Evolutionary conservation across 1,284 basidiomycete species (phyloP), one percentile per base, ranked within the genome.

Genomic region (Mycena sp.): DNA sequence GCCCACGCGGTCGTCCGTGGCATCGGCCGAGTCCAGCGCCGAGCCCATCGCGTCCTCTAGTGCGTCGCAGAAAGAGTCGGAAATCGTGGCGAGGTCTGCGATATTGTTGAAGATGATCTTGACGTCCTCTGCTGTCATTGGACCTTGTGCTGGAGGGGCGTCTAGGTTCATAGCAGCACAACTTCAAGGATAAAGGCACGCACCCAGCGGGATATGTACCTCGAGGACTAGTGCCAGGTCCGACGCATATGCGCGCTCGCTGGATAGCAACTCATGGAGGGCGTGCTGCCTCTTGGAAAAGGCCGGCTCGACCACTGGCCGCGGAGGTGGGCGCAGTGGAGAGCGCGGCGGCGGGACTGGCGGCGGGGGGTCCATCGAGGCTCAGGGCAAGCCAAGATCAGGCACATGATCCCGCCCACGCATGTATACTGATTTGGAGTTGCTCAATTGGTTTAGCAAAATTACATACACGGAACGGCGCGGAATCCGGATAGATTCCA

Each of bases 211-310:
- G 46, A 95, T 87, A 74, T 96, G 94, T 28, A 96, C 86, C 69
- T 95, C 92, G 48, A 91, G 84, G 56, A 98, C 87, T 51, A 98
- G 82, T 3, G 90, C 90, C 21, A 98, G 83, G 80, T 98, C 96
- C 11, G 87, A 90, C 1, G 95, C 93, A 76, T 97, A 97, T 0
- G 92, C 89, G 28, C 91, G 83, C 74, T 98, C 96, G 21, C 94
- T 95, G 12, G 87, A 85, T 44, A 94, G 84, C 23, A 96, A 82
- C 72, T 98, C 96, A 49, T 90, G 85, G 35, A 98, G 80, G 1
- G 95, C 91, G 73, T 97, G 92, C 25, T 89, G 84, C 26, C 96
- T 87, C 78, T 95, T 96, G 19, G 92, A 80, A 6, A 67, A 46
- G 2, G 25, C 41, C 19, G 57, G 43, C 35, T 63, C 54, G 72